Base-by-base conservation (phyloP, 257 asterid species). In the Fraxinus excelsior region DNA sequence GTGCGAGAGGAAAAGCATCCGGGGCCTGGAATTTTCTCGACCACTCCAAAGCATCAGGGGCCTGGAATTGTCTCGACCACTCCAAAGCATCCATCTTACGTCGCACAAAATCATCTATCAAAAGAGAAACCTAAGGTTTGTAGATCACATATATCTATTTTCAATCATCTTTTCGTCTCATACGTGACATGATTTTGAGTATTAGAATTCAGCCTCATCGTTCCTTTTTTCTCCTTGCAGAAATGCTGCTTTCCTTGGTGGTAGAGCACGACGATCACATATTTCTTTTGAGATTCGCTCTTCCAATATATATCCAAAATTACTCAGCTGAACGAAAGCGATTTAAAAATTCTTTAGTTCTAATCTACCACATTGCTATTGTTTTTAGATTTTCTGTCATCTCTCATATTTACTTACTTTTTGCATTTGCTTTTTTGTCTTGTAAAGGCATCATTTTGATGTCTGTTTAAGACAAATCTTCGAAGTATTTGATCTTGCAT, bases 1-100 rank as follows among this genome's bases (percentile, higher is more conserved):
- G 89, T 91, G 70, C 85, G 93, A 0, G 89, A 86, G 80, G 94
- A 86, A 76, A 88, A 83, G 85, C 88, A 87, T 8, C 28, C 69
- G 0, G 88, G 74, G 29, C 23, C 80, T 19, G 88, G 88, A 79
- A 87, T 83, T 66, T 29, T 67, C 11, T 73, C 89, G 0, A 88
- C 86, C 18, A 86, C 88, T 31, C 90, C 89, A 13, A 86, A 53
- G 70, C 88, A 83, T 69, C 46, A n/a, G n/a, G n/a, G n/a, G n/a
- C n/a, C n/a, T n/a, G n/a, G 88, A 79, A 87, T 83, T 66, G 32
- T 67, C 11, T 73, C 89, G 0, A 88, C 86, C 18, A 86, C 88
- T 31, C 90, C 89, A 13, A 86, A 53, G 70, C 88, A 83, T 69
- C 46, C 85, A 14, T 16, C 87, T 75, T 26, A 76, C 28, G 76